Conservation (phyloP, 192 early-diverging fungal genomes). For the Podila epicladia region DNA sequence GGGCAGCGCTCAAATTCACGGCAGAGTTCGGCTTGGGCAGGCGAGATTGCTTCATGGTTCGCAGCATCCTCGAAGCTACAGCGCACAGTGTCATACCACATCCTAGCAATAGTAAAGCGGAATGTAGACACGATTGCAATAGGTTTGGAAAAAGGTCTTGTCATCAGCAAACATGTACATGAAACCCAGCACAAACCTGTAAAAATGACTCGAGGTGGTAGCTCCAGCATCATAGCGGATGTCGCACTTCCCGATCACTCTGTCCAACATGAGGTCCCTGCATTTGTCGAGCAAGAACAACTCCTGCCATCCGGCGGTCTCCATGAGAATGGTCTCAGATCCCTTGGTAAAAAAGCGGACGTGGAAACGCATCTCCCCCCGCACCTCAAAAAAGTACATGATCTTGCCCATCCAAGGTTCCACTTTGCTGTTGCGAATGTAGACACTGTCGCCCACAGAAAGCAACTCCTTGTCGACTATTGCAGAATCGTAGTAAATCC, state of each 20-base stretch:
- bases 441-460: too few species aligned
- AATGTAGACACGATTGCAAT: background rate
- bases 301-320: constrained; percentile 64
- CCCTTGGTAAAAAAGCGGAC: too few species aligned
- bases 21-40: too few species aligned
- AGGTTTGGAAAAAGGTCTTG: background rate
- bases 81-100: constrained; percentile 62
- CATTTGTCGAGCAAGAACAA: constrained; percentile 66
- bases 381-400: too few species aligned
- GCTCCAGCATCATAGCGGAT: constrained; percentile 33
- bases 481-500: too few species aligned
- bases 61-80: constrained; percentile 67
- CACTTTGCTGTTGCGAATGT: too few species aligned
- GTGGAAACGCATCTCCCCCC: too few species aligned
- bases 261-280: constrained; percentile 47
- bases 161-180: background rate
- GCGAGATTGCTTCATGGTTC: constrained; percentile 20
- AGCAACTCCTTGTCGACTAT: too few species aligned
- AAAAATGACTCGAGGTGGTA: constrained; percentile 41
- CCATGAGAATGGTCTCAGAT: constrained; percentile 62
- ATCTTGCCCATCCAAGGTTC: too few species aligned
- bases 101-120: constrained; percentile 25
- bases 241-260: constrained; percentile 57
- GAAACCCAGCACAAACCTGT: constrained; percentile 27
- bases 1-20: background rate